Evolutionary conservation across 805 yeast genomes (phyloP).

Genomic region (Candida nanaspora): DNA sequence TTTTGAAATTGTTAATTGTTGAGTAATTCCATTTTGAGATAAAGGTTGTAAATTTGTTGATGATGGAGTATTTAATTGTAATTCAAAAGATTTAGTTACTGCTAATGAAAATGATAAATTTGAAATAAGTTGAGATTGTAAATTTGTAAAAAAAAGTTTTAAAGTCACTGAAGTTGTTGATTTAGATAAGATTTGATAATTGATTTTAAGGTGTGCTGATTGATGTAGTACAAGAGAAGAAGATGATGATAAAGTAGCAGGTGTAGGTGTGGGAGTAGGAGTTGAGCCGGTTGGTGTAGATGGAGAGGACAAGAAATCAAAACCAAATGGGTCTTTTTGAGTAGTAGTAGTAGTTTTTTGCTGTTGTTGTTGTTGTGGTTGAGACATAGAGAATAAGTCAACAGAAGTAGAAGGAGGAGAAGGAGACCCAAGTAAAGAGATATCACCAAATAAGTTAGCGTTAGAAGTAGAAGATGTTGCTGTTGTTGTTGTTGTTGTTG

Average conservation of each 20-base stretch:
- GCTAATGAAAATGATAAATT: conserved; percentile 25
- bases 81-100: conserved; percentile 25
- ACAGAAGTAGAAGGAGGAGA: conserved; percentile 4
- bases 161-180: conserved; percentile 16
- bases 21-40: conserved; percentile 17
- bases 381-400: neutral
- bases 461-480: neutral
- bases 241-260: conserved; percentile 1
- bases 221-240: conserved; percentile 5
- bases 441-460: neutral
- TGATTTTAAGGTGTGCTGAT: conserved; percentile 17
- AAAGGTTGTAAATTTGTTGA: conserved; percentile 10
- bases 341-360: conserved; percentile 2
- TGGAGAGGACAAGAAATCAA: conserved; percentile 19
- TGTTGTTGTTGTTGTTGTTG: conserved; percentile 8
- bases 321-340: conserved; percentile 30
- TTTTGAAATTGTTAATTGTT: conserved; percentile 14
- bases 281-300: conserved; percentile 3
- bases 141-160: conserved; percentile 23
- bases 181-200: conserved; percentile 13
- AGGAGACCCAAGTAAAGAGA: conserved; percentile 1
- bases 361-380: conserved; percentile 3
- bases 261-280: conserved; percentile 3
- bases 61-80: conserved; percentile 21
- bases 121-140: conserved; percentile 51